Base-by-base conservation (phyloP, 1,284 basidiomycete species). In the Ceratobasidium sp. region DNA sequence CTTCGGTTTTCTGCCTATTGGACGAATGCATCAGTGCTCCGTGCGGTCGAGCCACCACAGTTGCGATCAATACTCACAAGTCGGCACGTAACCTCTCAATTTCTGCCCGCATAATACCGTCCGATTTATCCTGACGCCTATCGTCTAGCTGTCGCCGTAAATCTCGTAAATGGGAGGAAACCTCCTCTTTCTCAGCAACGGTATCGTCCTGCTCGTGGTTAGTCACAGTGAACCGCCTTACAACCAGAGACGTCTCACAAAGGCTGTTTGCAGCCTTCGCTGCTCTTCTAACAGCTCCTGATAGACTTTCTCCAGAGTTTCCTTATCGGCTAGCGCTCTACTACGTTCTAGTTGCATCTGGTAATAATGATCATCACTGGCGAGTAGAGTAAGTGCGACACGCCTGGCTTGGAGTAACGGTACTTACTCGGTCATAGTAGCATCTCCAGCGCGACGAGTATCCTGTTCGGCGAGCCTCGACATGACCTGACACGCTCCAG, bases 1-100 rank as follows among this genome's bases (percentile, higher is more conserved):
- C 93, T 79, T 96, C 94, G 74, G 89, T 92, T 82, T 92, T 93
- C 81, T 92, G 93, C 76, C 92, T 94, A 79, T 0, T 0, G 8
- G 22, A 17, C 65, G 68, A 32, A 57, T 15, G n/a, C 13, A 42
- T 29, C 3, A 20, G 49, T 40, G 4, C 42, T 15, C 12, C n/a
- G 2, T 10, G 10, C 22, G 10, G 34, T 17, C 2, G 6, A n/a
- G n/a, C n/a, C 7, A 32, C 17, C 10, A 60, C 31, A 45, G 50
- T 55, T 60, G 12, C 13, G 32, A 3, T 13, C 35, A 40, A n/a
- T 13, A 83, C 92, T 84, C 79, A 94, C 92, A 96, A 82, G 68
- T 94, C 92, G 1, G 82, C 78, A 31, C 92, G 84, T 42, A 96
- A 78, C 38, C 89, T 82, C 75, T 95, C 93, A 52, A 93, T 87